phyloP scores from a whole-genome alignment of 1,284 basidiomycete genomes.

The Porodaedalea pini region DNA sequence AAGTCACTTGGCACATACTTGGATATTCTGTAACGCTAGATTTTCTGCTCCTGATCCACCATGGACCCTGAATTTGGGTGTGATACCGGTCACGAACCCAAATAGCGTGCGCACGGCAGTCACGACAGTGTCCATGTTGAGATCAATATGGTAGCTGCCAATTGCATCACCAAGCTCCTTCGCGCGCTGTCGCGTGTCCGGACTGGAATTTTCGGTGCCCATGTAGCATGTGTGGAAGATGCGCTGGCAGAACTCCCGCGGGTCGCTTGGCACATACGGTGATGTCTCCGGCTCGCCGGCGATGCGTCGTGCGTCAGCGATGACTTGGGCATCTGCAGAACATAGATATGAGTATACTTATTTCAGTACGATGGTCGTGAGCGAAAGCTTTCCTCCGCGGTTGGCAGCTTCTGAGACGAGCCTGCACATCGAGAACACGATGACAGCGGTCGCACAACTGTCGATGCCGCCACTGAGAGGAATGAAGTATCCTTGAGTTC shows the following conservation, averaged over 20 bases:
- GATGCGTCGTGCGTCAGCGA: constrained; percentile 87
- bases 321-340: constrained; percentile 75
- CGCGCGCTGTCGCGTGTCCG: constrained; percentile 83
- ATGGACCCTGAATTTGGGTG: constrained; percentile 84
- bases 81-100: constrained; percentile 74
- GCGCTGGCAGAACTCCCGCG: constrained; percentile 79
- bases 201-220: constrained; percentile 95
- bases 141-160: constrained; percentile 90
- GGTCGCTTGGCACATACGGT: constrained; percentile 78
- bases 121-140: constrained; percentile 96
- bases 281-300: constrained; percentile 80
- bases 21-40: constrained; percentile 96
- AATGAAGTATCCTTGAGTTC: constrained; percentile 93
- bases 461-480: constrained; percentile 98
- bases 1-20: constrained; percentile 42
- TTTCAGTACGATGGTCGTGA: neutral
- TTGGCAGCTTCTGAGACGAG: constrained; percentile 76
- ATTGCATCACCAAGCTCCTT: constrained; percentile 86
- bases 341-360: neutral
- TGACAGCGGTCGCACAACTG: constrained; percentile 93
- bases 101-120: constrained; percentile 84
- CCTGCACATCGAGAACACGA: constrained; percentile 95
- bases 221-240: constrained; percentile 99
- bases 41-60: constrained; percentile 90
- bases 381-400: constrained; percentile 57